phyloP scores from a whole-genome alignment of 495 filamentous ascomycete species.

The Talaromyces trachyspermus region DNA sequence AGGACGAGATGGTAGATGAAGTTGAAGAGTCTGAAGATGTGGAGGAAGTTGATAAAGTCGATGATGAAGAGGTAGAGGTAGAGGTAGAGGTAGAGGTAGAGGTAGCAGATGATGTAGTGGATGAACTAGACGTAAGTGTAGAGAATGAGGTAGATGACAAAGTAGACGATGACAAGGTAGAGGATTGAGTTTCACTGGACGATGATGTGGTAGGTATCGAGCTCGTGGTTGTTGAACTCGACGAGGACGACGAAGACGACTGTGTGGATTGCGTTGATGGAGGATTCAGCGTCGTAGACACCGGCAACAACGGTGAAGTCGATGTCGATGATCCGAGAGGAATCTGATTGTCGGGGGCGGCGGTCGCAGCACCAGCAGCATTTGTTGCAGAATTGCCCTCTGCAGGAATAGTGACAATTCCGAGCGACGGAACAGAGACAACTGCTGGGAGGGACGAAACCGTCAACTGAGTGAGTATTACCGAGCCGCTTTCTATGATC shows the following conservation, averaged over 20 bases:
- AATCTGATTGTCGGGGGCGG: conserved; percentile 9
- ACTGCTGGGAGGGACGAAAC: conserved; percentile 7
- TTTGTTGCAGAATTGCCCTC: not conserved
- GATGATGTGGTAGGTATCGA: not conserved
- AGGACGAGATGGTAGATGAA: conserved; percentile 1
- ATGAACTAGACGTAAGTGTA: not conserved
- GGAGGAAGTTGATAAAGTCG: not conserved
- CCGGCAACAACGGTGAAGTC: not conserved
- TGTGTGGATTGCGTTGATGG: conserved; percentile 5
- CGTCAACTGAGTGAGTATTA: conserved; percentile 6
- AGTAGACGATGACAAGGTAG: not conserved
- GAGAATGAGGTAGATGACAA: not conserved
- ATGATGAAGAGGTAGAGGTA: not conserved
- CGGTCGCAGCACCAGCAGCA: conserved; percentile 1
- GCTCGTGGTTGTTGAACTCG: conserved; percentile 6
- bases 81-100: not conserved
- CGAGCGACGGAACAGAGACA: conserved; percentile 5
- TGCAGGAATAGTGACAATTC: conserved; percentile 8
- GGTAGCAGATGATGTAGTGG: not conserved
- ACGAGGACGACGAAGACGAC: not conserved
- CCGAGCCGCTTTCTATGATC: conserved; percentile 8
- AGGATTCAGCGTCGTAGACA: conserved; percentile 7
- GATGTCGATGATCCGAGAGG: conserved; percentile 8
- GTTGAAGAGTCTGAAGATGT: not conserved
- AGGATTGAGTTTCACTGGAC: not conserved